Base-by-base conservation (phyloP, 2,329 filamentous ascomycete species). In the Neonectria ditissima region DNA sequence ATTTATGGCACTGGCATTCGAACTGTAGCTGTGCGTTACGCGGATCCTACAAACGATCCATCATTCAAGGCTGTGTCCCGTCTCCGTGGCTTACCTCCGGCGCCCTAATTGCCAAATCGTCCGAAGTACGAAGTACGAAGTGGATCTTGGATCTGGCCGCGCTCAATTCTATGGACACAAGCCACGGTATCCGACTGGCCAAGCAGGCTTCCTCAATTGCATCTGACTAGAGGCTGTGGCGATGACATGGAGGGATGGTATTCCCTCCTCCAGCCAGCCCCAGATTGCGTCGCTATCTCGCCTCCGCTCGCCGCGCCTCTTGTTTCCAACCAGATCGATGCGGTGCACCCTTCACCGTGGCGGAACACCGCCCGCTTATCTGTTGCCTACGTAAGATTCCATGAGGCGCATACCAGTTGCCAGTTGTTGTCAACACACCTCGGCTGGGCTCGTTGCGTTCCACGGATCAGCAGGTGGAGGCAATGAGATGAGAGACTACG, bases 161-260 rank as follows among this genome's bases (percentile, higher is more conserved):
- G 47, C 41, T 53, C 58, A 56, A 52, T 54, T 55, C 58, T 55
- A 65, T 62, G 8, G 43, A 67, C 22, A 37, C 65, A 44, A 63
- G 59, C 66, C 64, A 70, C 28, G 43, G 50, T 53, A 68, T 68
- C 69, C 65, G 63, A 68, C 65, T 71, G 68, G 69, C 63, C 66
- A 69, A 66, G 59, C 65, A 69, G 58, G 63, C 62, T 66, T 55
- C 65, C 44, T 47, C 55, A 66, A 64, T 63, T 50, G 32, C 30
- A 47, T 55, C 39, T 53, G 18, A 37, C 56, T 24, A 52, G 48
- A 48, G 53, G 16, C 43, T 54, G 60, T 52, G 51, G 28, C 37
- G 55, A 64, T 59, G 34, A 39, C 44, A 54, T 58, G 55, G 32
- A 58, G 45, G 34, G 34, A 37, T 37, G 34, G 57, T 47, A 30